phyloP scores from a whole-genome alignment of 805 yeast genomes.

The Wickerhamiella occidentalis region DNA sequence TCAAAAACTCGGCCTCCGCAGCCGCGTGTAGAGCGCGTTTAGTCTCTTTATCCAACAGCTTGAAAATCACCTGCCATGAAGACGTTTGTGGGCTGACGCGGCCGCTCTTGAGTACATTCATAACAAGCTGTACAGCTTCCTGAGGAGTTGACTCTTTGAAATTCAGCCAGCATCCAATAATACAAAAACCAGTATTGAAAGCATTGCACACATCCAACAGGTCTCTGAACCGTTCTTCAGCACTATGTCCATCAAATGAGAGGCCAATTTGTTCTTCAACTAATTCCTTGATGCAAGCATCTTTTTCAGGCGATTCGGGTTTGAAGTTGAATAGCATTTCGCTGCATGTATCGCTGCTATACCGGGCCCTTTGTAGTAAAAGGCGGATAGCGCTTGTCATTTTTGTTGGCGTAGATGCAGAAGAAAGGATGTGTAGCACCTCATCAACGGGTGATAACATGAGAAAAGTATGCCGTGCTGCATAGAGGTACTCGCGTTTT shows the following conservation, averaged over 20 bases:
- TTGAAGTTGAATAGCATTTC: background rate
- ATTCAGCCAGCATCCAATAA: constrained; percentile 1
- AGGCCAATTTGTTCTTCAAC: constrained; percentile 7
- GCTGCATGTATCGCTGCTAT: constrained; percentile 1
- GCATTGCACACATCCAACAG: constrained; percentile 8
- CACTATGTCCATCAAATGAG: too few relatives aligned
- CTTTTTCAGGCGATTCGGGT: constrained; percentile 1
- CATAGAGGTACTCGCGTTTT: background rate
- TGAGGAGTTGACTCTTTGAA: background rate
- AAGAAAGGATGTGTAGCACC: background rate
- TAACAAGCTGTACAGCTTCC: background rate
- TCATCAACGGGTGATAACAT: constrained; percentile 3
- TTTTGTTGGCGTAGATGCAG: background rate
- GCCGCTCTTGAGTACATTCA: background rate
- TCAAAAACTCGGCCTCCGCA: constrained; percentile 3
- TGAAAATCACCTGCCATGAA: constrained; percentile 4
- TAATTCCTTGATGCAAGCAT: background rate
- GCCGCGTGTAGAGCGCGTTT: constrained; percentile 5
- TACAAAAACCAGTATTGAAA: constrained; percentile 10
- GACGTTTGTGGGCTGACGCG: background rate
- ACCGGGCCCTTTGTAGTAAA: constrained; percentile 1
- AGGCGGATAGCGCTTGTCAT: background rate
- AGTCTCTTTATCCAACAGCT: background rate
- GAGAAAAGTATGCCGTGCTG: background rate
- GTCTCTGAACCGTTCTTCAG: background rate